Conservation (phyloP, 768 basidiomycete species). For the Cystobasidium onofrii region DNA sequence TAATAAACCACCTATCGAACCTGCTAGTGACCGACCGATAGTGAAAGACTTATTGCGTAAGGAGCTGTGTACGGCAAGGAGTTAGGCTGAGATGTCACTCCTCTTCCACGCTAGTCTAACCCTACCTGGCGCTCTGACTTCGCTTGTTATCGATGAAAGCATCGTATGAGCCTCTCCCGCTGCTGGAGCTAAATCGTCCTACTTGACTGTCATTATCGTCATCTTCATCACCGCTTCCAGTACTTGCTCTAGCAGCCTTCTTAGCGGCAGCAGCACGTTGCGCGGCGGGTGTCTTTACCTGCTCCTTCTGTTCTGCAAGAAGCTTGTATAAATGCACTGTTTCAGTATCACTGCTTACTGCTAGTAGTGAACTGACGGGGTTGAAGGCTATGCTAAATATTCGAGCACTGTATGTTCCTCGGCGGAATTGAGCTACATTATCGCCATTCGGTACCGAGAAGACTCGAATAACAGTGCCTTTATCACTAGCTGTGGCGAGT, state of each 20-base stretch:
- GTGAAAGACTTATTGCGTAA: constrained; percentile 65
- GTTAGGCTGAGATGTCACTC: not conserved
- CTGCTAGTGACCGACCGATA: constrained; percentile 63
- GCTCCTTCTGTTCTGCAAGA: constrained; percentile 44
- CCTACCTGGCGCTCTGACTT: constrained; percentile 50
- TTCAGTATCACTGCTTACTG: constrained; percentile 82
- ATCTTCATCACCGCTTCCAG: constrained; percentile 44
- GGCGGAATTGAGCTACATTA: constrained; percentile 86
- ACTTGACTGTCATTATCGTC: constrained; percentile 45
- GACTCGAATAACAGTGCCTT: constrained; percentile 93
- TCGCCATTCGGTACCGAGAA: constrained; percentile 85
- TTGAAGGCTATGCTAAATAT: constrained; percentile 87
- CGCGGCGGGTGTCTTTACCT: constrained; percentile 31
- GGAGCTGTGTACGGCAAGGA: constrained; percentile 31
- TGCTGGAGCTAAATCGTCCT: constrained; percentile 40
- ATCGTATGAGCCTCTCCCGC: constrained; percentile 59
- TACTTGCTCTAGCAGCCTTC: constrained; percentile 20
- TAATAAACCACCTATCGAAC: constrained; percentile 73
- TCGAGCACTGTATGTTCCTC: constrained; percentile 75
- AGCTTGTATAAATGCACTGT: constrained; percentile 96
- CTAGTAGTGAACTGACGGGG: constrained; percentile 66
- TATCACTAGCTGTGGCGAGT: constrained; percentile 85
- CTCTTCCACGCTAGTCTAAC: not conserved
- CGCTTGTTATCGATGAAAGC: constrained; percentile 72
- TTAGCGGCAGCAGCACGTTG: constrained; percentile 7